Conservation (phyloP, 148 eudicot genomes). For the Vaccinium macrocarpon region DNA sequence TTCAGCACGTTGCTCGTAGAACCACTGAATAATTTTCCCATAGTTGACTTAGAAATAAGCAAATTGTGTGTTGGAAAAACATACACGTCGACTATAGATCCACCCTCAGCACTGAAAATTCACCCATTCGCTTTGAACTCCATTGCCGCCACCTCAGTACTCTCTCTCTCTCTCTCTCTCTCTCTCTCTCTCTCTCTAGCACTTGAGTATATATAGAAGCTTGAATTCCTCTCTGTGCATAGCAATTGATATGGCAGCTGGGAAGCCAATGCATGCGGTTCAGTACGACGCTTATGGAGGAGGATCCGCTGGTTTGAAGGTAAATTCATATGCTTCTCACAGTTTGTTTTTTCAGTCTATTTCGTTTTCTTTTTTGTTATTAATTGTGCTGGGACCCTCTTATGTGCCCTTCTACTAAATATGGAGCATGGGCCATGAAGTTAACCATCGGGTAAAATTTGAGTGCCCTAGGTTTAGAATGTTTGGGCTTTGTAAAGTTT, state of each 20-base stretch:
- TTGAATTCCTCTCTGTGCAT: no score
- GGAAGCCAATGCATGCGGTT: constrained; percentile 44
- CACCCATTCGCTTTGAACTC: background rate
- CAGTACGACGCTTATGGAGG: constrained; percentile 49
- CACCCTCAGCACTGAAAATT: background rate
- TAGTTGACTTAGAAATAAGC: background rate
- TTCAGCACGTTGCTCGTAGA: background rate
- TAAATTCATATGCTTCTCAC: background rate
- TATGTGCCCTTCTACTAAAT: no score
- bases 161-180: background rate
- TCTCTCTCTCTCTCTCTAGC: background rate
- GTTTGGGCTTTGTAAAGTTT: no score
- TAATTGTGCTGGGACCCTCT: no score
- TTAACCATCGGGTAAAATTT: no score
- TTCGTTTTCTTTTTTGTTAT: no score
- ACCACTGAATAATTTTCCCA: background rate
- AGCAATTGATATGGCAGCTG: background rate
- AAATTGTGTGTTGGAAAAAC: background rate
- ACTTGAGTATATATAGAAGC: no score
- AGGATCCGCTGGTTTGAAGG: constrained; percentile 46
- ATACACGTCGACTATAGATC: background rate
- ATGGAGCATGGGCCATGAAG: no score
- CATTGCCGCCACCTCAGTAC: no score
- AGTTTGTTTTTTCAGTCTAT: background rate
- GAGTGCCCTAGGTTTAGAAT: no score